Evolutionary conservation across 2,329 filamentous ascomycete species (phyloP).

Genomic region (Parasarocladium wereldwijsianum): DNA sequence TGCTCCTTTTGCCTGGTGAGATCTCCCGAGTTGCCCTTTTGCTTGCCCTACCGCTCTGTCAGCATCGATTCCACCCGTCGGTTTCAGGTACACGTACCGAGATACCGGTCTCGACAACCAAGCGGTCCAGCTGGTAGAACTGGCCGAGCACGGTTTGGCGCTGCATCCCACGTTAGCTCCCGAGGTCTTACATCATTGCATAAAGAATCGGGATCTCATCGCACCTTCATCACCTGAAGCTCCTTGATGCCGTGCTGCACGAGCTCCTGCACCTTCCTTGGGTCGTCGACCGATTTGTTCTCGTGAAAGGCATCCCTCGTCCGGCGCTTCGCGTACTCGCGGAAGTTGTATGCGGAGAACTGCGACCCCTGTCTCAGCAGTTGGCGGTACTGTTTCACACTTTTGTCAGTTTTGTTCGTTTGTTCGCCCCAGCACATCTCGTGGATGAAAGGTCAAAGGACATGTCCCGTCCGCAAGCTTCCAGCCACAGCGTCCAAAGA

Average conservation of each 20-base stretch:
- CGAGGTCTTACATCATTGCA: not conserved
- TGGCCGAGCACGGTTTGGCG: slow-evolving; percentile 90
- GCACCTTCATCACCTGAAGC: slow-evolving; percentile 79
- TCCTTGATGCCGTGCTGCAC: slow-evolving; percentile 80
- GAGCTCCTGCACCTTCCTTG: slow-evolving; percentile 68
- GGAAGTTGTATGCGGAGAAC: slow-evolving; percentile 93
- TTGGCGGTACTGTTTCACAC: slow-evolving; percentile 61
- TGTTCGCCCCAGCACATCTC: not conserved
- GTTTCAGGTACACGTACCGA: slow-evolving; percentile 32
- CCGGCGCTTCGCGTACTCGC: slow-evolving; percentile 85
- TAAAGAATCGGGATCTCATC: slow-evolving; percentile 5
- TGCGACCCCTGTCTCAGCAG: slow-evolving; percentile 73
- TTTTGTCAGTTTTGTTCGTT: slow-evolving; percentile 7
- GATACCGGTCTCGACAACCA: slow-evolving; percentile 84
- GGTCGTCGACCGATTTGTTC: slow-evolving; percentile 57
- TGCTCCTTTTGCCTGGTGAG: slow-evolving; percentile 66
- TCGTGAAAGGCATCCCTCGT: slow-evolving; percentile 86
- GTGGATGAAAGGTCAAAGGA: not conserved
- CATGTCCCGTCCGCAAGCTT: not conserved
- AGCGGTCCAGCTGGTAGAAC: slow-evolving; percentile 80
- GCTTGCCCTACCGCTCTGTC: slow-evolving; percentile 41
- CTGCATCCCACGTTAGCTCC: slow-evolving; percentile 33
- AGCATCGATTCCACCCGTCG: slow-evolving; percentile 7
- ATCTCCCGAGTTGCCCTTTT: slow-evolving; percentile 49
- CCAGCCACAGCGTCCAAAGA: not conserved